Evolutionary conservation across 305 asterid genomes (phyloP).

Genomic region (Withania somnifera): DNA sequence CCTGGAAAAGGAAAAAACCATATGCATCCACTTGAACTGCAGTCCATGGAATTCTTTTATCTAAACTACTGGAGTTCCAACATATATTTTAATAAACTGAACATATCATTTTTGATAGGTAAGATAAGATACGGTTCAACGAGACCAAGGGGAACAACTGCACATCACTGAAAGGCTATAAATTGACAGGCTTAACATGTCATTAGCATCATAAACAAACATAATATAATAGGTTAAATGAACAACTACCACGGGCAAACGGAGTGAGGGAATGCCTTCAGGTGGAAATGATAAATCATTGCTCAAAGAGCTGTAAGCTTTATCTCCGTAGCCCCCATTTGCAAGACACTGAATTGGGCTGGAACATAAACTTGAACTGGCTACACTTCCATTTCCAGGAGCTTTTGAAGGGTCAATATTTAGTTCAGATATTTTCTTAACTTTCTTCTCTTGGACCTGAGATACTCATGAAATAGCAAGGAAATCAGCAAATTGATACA

Average conservation of each 20-base stretch:
- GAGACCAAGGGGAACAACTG: background rate
- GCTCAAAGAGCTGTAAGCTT: slow-evolving; percentile 40
- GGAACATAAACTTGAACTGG: slow-evolving; percentile 58
- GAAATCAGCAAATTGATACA: slow-evolving; percentile 6
- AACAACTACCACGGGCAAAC: slow-evolving; percentile 92
- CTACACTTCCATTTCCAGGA: slow-evolving; percentile 52
- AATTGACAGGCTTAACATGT: background rate
- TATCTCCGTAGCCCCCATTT: slow-evolving; percentile 57
- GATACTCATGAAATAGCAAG: background rate
- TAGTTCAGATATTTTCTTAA: slow-evolving; percentile 80
- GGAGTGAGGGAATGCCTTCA: slow-evolving; percentile 64
- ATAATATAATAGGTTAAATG: slow-evolving; percentile 11
- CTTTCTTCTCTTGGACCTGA: slow-evolving; percentile 96
- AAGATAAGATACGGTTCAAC: background rate
- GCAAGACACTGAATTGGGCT: slow-evolving; percentile 49
- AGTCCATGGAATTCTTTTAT: background rate
- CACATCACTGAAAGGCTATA: background rate
- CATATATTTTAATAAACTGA: background rate
- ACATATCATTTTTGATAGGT: background rate
- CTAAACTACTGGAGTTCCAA: background rate
- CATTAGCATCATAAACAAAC: slow-evolving; percentile 2
- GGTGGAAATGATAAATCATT: slow-evolving; percentile 49
- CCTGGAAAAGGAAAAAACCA: background rate
- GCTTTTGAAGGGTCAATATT: slow-evolving; percentile 59
- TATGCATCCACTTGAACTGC: background rate